Conservation (phyloP, 1,284 basidiomycete species). For the Irpex sp. region DNA sequence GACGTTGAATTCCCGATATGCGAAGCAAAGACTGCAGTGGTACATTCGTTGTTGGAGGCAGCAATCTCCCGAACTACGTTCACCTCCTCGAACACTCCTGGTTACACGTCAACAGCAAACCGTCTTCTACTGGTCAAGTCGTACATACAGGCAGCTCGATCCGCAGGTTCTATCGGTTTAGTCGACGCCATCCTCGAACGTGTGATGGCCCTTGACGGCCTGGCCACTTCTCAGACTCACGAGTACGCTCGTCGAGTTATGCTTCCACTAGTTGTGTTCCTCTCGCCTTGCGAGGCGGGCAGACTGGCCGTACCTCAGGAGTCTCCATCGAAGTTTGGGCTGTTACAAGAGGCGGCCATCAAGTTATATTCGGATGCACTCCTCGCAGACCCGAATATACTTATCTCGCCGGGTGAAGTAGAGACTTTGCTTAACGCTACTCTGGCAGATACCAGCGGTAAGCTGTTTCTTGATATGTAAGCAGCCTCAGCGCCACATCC, state of each 20-base stretch:
- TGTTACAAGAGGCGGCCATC: too few relatives aligned
- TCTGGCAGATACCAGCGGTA: too few relatives aligned
- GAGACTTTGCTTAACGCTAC: too few relatives aligned
- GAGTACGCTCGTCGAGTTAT: not conserved
- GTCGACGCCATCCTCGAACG: not conserved
- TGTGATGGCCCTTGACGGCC: not conserved
- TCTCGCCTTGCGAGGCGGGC: not conserved
- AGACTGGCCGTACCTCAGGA: not conserved
- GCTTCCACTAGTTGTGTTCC: not conserved
- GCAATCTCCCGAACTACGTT: not conserved
- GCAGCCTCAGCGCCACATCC: too few relatives aligned
- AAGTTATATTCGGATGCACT: too few relatives aligned
- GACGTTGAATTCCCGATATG: not conserved
- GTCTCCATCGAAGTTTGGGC: too few relatives aligned
- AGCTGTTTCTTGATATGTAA: too few relatives aligned
- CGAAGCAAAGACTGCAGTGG: not conserved
- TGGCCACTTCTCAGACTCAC: not conserved
- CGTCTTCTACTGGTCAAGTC: not conserved
- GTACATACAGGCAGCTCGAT: not conserved
- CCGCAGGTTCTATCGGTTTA: not conserved
- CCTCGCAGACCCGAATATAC: too few relatives aligned
- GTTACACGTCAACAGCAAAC: not conserved
- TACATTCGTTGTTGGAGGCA: not conserved
- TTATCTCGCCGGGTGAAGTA: too few relatives aligned
- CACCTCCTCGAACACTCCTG: not conserved